phyloP scores from a whole-genome alignment of 805 yeast species.

The Candida hispaniensis region DNA sequence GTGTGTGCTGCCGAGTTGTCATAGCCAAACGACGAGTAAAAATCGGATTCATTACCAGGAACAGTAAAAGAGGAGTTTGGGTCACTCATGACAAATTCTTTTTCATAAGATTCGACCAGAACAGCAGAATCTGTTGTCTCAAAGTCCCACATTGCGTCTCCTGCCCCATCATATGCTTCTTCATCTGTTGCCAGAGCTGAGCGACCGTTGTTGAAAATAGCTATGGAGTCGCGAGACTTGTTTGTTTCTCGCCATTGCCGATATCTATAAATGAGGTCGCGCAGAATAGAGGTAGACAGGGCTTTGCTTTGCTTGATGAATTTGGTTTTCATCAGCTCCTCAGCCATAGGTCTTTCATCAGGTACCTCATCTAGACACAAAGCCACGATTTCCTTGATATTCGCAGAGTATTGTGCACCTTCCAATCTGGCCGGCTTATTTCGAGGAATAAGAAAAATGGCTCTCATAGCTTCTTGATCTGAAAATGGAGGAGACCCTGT shows the following conservation, averaged over 20 bases:
- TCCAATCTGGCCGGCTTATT: conserved; percentile 92
- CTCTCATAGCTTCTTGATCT: conserved; percentile 88
- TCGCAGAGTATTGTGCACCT: conserved; percentile 68
- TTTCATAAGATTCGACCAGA: too few species aligned
- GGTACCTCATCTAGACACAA: conserved; percentile 90
- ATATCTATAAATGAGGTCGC: conserved; percentile 55
- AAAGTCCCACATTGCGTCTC: conserved; percentile 60
- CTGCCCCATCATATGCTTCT: conserved; percentile 23
- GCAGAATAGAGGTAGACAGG: conserved; percentile 48
- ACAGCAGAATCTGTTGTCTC: conserved; percentile 40
- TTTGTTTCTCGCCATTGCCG: conserved; percentile 47
- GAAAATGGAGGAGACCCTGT: conserved; percentile 97
- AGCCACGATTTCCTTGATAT: conserved; percentile 80
- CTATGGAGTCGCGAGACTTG: conserved; percentile 34
- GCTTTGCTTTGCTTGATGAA: conserved; percentile 56
- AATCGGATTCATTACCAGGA: too few species aligned
- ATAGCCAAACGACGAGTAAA: too few species aligned
- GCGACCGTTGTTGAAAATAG: conserved; percentile 23
- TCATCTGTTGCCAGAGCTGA: conserved; percentile 20
- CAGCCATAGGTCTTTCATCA: conserved; percentile 77
- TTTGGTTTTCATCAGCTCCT: conserved; percentile 63
- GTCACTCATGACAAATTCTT: too few species aligned
- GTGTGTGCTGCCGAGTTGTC: too few species aligned
- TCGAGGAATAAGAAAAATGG: conserved; percentile 86
- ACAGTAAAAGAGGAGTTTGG: too few species aligned